Evolutionary conservation across 164 flowering plant genomes (phyloP).

Genomic region (Vitis labrusca): DNA sequence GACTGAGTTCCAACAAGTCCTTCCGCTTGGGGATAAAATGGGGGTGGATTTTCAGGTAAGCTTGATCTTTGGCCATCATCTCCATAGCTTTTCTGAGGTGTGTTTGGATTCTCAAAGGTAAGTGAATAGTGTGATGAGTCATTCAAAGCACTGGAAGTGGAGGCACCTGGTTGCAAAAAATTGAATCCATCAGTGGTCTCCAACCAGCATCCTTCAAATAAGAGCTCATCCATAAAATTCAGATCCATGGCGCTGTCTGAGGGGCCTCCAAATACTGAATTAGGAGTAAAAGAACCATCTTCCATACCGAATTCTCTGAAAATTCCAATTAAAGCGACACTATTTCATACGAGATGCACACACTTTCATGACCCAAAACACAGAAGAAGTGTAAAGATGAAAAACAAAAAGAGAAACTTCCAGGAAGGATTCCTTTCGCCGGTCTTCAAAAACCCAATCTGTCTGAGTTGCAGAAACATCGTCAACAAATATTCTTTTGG

Average conservation of each 20-base stretch:
- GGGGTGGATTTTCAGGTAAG: conserved; percentile 6
- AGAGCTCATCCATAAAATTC: conserved; percentile 48
- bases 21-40: conserved; percentile 11
- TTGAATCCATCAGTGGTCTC: conserved; percentile 37
- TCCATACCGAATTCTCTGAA: conserved; percentile 27
- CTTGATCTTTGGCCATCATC: conserved; percentile 14
- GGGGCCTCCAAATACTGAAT: conserved; percentile 14
- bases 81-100: conserved; percentile 10
- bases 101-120: conserved; percentile 1
- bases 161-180: conserved; percentile 22
- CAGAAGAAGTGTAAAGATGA: conserved; percentile 26
- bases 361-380: conserved; percentile 27
- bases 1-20: conserved; percentile 14
- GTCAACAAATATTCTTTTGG: conserved; percentile 21
- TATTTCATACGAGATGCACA: conserved; percentile 9
- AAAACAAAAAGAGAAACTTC: conserved; percentile 39
- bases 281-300: conserved; percentile 26
- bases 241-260: conserved; percentile 30
- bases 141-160: conserved; percentile 15
- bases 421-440: conserved; percentile 26
- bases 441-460: conserved; percentile 26
- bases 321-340: conserved; percentile 9
- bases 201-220: conserved; percentile 53
- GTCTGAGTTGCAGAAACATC: conserved; percentile 33
- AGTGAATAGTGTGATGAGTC: conserved; percentile 14